Conservation (phyloP, 2,329 filamentous ascomycete species). For the Sphaerostilbella broomeana region DNA sequence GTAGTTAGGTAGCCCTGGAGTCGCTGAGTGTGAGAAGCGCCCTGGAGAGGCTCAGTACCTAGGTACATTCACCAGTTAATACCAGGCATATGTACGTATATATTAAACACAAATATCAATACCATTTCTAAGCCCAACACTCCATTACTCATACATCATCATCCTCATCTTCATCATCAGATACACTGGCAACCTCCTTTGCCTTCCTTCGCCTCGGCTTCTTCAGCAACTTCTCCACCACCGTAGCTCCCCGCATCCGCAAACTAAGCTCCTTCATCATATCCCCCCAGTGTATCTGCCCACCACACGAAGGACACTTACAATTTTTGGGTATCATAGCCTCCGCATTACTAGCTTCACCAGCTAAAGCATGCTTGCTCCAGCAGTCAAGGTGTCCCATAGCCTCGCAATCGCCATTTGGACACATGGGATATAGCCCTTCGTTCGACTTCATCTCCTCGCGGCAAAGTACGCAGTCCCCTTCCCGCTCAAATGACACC, state of each 20-base stretch:
- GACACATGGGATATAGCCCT: conserved; percentile 53
- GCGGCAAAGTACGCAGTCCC: conserved; percentile 47
- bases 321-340: conserved; percentile 62
- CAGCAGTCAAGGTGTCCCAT: conserved; percentile 57
- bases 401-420: conserved; percentile 45
- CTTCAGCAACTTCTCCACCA: conserved; percentile 63
- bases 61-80: too few relatives aligned
- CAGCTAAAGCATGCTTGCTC: conserved; percentile 44
- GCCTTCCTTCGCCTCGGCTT: conserved; percentile 33
- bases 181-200: conserved; percentile 21
- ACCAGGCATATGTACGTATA: too few relatives aligned
- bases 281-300: conserved; percentile 60
- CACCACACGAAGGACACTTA: conserved; percentile 62
- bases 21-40: too few relatives aligned
- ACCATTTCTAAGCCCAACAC: too few relatives aligned
- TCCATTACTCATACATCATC: too few relatives aligned
- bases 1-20: too few relatives aligned
- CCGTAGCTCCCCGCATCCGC: conserved; percentile 61
- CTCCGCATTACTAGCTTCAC: conserved; percentile 27
- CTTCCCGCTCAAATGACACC: conserved; percentile 50
- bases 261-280: conserved; percentile 80
- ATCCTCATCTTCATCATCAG: too few relatives aligned
- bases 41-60: too few relatives aligned
- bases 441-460: conserved; percentile 37
- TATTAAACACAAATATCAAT: too few relatives aligned